Evolutionary conservation across 495 filamentous ascomycete species (phyloP), one percentile per base, ranked within the genome.

Genomic region (Penicillium roqueforti): DNA sequence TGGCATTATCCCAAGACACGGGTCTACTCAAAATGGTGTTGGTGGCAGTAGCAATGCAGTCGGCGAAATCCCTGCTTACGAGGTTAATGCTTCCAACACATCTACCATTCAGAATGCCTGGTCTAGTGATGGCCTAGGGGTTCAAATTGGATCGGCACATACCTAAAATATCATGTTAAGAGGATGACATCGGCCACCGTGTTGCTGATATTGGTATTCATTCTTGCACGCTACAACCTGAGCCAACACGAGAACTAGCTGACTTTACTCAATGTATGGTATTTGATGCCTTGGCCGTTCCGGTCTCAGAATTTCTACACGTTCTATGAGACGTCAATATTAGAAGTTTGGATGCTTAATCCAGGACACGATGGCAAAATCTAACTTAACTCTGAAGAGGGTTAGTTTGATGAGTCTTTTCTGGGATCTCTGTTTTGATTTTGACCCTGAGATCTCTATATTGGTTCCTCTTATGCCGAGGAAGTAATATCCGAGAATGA

Each of bases 11-110:
- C 34, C 63, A 10, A 56, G 62, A 40, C 60, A 62, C 29, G 65
- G 62, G 6, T 58, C 62, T 26, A 47, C 59, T 22, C 62, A 66
- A 23, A 23, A 58, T 41, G 65, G 61, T 14, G 54, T 57, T 29
- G 54, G 47, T 18, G 53, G 23, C 29, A 54, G 52, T 55, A 28
- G 73, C 72, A 43, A 76, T 72, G 59, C 73, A 67, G 47, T 70
- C 75, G 22, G 75, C 76, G 57, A 76, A 73, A 37, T 76, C 78
- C 50, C 75, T 62, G 40, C 28, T 6, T 67, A 56, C 36, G 13
- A 41, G 28, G 53, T 61, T 9, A 66, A 63, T 18, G 46, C 59
- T 9, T 51, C 68, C n/a, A 63, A 61, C 29, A 55, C 62, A 10
- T 64, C 67, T 34, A 61, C 56, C 10, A 65, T 71, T 32, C 67